These are phyloP conservation scores for Balakata baccata DNA, from an alignment of 345 rosid species.

Conservation along the genomic window DNA sequence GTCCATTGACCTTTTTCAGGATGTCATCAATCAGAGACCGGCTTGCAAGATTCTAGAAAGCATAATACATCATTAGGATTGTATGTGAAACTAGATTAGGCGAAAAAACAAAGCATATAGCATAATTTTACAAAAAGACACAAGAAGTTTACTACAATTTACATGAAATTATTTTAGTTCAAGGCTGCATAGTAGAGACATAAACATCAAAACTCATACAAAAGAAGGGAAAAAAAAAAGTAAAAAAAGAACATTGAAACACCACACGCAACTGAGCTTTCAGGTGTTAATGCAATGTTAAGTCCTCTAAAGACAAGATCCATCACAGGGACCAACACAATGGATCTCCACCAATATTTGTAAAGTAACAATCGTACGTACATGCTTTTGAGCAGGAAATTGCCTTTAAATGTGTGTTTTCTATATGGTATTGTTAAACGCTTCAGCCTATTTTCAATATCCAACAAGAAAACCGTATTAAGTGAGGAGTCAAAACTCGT, in stretches of 20 bases:
- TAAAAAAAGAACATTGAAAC: neutral
- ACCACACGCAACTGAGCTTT: neutral
- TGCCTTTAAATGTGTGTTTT: neutral
- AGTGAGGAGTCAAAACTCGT: neutral
- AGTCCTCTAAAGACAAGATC: neutral
- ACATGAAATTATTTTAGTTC: neutral
- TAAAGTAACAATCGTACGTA: neutral
- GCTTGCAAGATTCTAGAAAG: conserved; percentile 73
- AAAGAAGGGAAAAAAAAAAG: no score
- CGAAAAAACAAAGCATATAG: neutral
- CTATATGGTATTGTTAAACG: neutral
- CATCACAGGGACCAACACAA: neutral
- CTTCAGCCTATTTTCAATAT: neutral
- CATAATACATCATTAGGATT: neutral
- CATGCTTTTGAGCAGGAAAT: neutral
- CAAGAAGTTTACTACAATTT: neutral
- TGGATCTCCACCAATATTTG: neutral
- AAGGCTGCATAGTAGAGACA: neutral
- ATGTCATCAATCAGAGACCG: conserved; percentile 88
- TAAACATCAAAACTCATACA: neutral
- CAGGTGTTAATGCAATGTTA: neutral
- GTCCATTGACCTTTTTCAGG: conserved; percentile 79
- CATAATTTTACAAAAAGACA: neutral
- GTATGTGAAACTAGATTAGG: neutral
- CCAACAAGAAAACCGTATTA: neutral